A percentile compares a stretch with the other conserved stretches of the same genome.
These are phyloP conservation scores for Acrocalymma vagum DNA, from an alignment of 2,329 filamentous ascomycete species.

Conservation along the genomic window DNA sequence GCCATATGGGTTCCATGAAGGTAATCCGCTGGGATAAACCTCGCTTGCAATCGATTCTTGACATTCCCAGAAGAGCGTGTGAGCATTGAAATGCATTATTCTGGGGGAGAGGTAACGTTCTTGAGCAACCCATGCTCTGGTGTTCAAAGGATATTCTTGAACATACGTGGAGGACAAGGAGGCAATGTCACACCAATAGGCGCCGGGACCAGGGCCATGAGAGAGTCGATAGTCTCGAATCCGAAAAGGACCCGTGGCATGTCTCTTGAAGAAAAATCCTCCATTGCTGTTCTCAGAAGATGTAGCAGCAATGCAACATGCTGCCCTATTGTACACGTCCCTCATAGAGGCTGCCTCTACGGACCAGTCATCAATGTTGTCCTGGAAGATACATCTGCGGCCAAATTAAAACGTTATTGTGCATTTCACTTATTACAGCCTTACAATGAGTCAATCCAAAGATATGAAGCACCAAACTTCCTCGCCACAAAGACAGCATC, in stretches of 20 bases:
- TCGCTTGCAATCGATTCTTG: background rate
- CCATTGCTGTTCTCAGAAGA: background rate
- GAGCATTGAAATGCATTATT: slow-evolving; percentile 9
- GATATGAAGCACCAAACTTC: slow-evolving; percentile 23
- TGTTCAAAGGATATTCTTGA: slow-evolving; percentile 7
- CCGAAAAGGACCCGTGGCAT: no score
- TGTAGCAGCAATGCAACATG: slow-evolving; percentile 11
- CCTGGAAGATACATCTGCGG: slow-evolving; percentile 22
- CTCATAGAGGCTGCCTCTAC: slow-evolving; percentile 8
- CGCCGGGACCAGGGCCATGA: background rate
- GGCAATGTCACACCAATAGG: background rate
- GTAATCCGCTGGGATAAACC: slow-evolving; percentile 1
- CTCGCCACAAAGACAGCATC: slow-evolving; percentile 24
- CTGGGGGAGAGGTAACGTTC: slow-evolving; percentile 13
- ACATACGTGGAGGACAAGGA: background rate
- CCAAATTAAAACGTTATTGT: no score
- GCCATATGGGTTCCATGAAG: no score
- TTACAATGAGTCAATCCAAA: slow-evolving; percentile 33
- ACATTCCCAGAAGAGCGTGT: slow-evolving; percentile 14
- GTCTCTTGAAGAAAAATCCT: slow-evolving; percentile 4
- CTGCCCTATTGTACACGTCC: slow-evolving; percentile 5
- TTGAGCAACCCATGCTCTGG: slow-evolving; percentile 15
- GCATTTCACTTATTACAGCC: no score
- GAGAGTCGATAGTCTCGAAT: no score
- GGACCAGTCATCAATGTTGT: slow-evolving; percentile 8